phyloP scores from a whole-genome alignment of 768 basidiomycete genomes.

The Mycena epipterygia region DNA sequence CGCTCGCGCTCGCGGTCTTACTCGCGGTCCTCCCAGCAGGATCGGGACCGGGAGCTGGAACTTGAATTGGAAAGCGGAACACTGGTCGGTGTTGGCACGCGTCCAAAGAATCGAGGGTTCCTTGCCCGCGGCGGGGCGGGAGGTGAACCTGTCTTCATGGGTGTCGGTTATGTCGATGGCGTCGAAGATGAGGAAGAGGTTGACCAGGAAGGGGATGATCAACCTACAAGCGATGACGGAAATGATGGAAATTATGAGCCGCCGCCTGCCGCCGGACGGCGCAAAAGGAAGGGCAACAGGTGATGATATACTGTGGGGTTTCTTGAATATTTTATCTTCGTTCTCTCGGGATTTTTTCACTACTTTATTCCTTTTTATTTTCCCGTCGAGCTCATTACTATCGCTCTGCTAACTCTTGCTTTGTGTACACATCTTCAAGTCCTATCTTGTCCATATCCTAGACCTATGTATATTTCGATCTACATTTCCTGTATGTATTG shows the following conservation, averaged over 20 bases:
- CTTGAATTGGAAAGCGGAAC: conserved; percentile 62
- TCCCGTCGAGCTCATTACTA: background rate
- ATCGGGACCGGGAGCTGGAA: conserved; percentile 52
- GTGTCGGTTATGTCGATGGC: conserved; percentile 75
- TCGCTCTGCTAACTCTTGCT: conserved; percentile 25
- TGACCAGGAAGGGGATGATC: conserved; percentile 27
- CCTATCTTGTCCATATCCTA: background rate
- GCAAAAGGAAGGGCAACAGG: conserved; percentile 1
- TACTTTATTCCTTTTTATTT: conserved; percentile 14
- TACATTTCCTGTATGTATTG: conserved; percentile 4
- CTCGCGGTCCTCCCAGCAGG: conserved; percentile 27
- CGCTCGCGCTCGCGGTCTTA: conserved; percentile 31
- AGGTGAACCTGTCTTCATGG: conserved; percentile 79
- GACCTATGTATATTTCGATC: background rate
- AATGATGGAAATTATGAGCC: conserved; percentile 36
- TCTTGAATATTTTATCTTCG: conserved; percentile 5
- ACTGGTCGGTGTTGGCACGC: conserved; percentile 67
- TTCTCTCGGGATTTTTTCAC: background rate
- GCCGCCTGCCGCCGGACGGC: conserved; percentile 15
- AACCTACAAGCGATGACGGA: conserved; percentile 20
- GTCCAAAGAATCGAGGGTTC: conserved; percentile 69
- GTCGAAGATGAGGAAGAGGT: conserved; percentile 53
- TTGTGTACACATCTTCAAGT: conserved; percentile 14
- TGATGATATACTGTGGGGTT: conserved; percentile 7
- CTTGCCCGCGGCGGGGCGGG: conserved; percentile 83